Conservation (phyloP, 148 eudicot species). For the Nepenthes mirabilis region DNA sequence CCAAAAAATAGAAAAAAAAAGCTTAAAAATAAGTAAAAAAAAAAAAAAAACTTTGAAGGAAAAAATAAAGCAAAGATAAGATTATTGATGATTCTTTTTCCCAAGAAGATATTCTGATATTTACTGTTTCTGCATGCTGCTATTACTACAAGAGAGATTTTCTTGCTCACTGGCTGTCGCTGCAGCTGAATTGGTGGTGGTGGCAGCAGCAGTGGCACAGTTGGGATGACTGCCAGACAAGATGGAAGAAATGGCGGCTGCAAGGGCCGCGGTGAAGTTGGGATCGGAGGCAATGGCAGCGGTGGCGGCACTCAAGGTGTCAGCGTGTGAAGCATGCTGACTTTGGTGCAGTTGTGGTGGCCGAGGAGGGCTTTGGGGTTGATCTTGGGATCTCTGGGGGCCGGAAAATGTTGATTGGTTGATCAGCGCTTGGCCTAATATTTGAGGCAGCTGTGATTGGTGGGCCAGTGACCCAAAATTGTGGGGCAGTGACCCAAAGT, state of each 20-base stretch:
- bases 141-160: neutral
- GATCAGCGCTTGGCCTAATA: constrained; percentile 26
- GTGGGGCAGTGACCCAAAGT: constrained; percentile 12
- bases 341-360: constrained; percentile 4
- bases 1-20: no score
- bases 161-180: neutral
- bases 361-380: neutral
- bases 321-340: constrained; percentile 23
- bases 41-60: no score
- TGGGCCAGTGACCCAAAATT: constrained; percentile 5
- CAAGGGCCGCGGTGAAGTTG: constrained; percentile 72
- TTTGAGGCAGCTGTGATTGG: constrained; percentile 14
- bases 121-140: neutral
- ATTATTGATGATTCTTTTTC: no score
- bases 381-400: constrained; percentile 19
- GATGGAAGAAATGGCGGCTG: constrained; percentile 62
- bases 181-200: neutral
- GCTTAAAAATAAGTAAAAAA: no score
- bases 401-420: constrained; percentile 70
- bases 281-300: constrained; percentile 78
- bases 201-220: neutral
- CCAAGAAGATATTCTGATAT: neutral
- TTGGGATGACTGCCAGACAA: constrained; percentile 21
- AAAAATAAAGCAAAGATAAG: no score
- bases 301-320: constrained; percentile 60